Percentiles rank a stretch among this genome's conserved stretches.
These are phyloP conservation scores for Boletus edulis DNA, from an alignment of 768 basidiomycete species.

Conservation along the genomic window DNA sequence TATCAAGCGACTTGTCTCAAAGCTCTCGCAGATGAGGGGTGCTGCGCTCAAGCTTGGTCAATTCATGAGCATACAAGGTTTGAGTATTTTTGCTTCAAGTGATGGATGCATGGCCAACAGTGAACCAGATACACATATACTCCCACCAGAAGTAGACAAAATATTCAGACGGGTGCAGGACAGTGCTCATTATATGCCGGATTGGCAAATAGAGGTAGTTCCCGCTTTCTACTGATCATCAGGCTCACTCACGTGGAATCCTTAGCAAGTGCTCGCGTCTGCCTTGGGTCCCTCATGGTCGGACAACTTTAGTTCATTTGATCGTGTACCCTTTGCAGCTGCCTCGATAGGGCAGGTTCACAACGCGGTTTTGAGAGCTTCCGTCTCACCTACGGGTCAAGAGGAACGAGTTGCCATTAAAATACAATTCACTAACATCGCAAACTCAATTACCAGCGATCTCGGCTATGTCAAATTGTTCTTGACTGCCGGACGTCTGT, in stretches of 20 bases:
- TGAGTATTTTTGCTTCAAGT: neutral
- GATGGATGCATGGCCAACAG: neutral
- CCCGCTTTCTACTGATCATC: neutral
- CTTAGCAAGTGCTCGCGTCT: conserved; percentile 64
- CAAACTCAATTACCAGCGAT: conserved; percentile 82
- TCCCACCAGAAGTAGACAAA: conserved; percentile 84
- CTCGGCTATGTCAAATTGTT: conserved; percentile 81
- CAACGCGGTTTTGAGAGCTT: conserved; percentile 56
- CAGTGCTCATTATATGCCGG: conserved; percentile 97
- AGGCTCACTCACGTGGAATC: neutral
- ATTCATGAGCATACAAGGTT: conserved; percentile 95
- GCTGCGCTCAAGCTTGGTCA: conserved; percentile 97
- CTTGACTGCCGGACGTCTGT: conserved; percentile 71
- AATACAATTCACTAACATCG: conserved; percentile 94
- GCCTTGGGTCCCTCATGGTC: conserved; percentile 79
- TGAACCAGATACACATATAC: conserved; percentile 73
- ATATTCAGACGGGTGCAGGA: conserved; percentile 92
- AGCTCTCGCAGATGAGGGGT: conserved; percentile 93
- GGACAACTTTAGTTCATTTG: conserved; percentile 68
- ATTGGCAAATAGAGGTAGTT: conserved; percentile 93
- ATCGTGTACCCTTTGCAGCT: conserved; percentile 87
- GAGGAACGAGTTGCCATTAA: conserved; percentile 74
- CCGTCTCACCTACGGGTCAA: conserved; percentile 50
- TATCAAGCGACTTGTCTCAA: conserved; percentile 83
- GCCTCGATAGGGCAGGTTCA: conserved; percentile 99